These are phyloP conservation scores for Nannochloropsis gaditana DNA, from an alignment of 108 stramenopile species.

Conservation along the genomic window DNA sequence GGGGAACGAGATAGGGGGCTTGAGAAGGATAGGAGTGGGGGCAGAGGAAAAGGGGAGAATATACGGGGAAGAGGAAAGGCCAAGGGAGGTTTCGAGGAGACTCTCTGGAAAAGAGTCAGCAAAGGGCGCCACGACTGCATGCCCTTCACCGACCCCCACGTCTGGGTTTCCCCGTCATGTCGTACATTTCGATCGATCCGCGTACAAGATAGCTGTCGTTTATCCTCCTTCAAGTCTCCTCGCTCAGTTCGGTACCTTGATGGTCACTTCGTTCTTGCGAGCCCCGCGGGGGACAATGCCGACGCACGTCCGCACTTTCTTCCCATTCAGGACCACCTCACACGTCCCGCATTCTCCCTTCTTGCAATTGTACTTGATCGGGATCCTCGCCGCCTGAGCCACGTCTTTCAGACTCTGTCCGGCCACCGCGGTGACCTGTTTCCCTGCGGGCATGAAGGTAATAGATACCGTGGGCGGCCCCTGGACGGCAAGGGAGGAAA, in stretches of 20 bases:
- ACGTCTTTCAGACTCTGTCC: slow-evolving; percentile 25
- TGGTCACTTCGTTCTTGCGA: slow-evolving; percentile 14
- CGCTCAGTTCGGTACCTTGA: background rate
- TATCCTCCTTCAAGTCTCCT: background rate
- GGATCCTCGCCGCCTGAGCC: slow-evolving; percentile 18
- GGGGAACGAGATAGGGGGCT: no score
- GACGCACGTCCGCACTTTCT: slow-evolving; percentile 72
- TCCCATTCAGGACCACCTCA: slow-evolving; percentile 67
- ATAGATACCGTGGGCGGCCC: background rate
- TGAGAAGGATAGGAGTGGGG: no score
- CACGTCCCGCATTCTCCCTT: slow-evolving; percentile 89
- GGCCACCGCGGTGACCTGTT: slow-evolving; percentile 17
- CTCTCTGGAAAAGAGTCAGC: no score
- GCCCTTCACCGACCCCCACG: no score
- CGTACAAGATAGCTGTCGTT: background rate
- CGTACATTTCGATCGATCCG: no score
- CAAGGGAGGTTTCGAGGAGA: no score
- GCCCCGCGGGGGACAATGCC: background rate
- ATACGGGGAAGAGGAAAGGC: no score
- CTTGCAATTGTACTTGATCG: slow-evolving; percentile 77
- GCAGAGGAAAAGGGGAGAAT: no score
- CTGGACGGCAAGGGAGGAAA: background rate
- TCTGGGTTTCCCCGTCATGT: no score
- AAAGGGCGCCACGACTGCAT: no score
- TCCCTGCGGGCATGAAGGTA: slow-evolving; percentile 20